phyloP scores from a whole-genome alignment of 2,329 filamentous ascomycete species.

The Scedosporium boydii region DNA sequence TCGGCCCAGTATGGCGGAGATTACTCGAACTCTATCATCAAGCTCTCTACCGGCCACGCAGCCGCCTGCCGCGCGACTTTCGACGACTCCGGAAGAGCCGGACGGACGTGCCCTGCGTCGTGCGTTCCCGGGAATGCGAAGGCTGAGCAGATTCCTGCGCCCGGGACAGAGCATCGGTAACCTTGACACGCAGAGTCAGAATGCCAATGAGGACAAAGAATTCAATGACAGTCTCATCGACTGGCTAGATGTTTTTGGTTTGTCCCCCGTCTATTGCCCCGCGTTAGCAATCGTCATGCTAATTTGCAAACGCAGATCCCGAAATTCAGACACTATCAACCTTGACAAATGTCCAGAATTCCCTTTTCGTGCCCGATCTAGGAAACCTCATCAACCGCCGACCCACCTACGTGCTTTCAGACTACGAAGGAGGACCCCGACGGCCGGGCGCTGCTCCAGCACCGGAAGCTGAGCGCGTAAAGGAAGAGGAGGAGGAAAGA shows the following conservation, averaged over 20 bases:
- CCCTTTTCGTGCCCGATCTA: constrained; percentile 76
- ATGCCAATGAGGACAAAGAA: constrained; percentile 17
- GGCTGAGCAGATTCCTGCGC: constrained; percentile 8
- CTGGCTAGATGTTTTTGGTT: constrained; percentile 30
- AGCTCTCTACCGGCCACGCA: constrained; percentile 15
- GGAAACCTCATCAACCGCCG: constrained; percentile 65
- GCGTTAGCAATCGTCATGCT: neutral
- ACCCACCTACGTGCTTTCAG: constrained; percentile 67
- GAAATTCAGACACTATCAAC: constrained; percentile 77
- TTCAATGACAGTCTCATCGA: constrained; percentile 29
- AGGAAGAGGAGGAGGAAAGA: constrained; percentile 14
- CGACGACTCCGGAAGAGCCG: neutral
- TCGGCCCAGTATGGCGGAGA: constrained; percentile 24
- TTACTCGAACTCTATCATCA: constrained; percentile 15
- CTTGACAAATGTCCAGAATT: constrained; percentile 83
- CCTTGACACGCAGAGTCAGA: neutral
- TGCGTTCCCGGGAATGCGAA: neutral
- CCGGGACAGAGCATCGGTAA: neutral
- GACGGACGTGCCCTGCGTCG: neutral
- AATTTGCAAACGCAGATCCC: constrained; percentile 49
- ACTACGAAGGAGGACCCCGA: constrained; percentile 18
- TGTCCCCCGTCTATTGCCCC: neutral
- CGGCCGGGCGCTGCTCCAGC: neutral
- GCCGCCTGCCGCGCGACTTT: constrained; percentile 16
- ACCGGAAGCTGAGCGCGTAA: constrained; percentile 4